Percentiles rank a stretch among this genome's conserved stretches.
These are phyloP conservation scores for Cercophora scortea DNA, from an alignment of 495 filamentous ascomycete genomes.

Conservation along the genomic window DNA sequence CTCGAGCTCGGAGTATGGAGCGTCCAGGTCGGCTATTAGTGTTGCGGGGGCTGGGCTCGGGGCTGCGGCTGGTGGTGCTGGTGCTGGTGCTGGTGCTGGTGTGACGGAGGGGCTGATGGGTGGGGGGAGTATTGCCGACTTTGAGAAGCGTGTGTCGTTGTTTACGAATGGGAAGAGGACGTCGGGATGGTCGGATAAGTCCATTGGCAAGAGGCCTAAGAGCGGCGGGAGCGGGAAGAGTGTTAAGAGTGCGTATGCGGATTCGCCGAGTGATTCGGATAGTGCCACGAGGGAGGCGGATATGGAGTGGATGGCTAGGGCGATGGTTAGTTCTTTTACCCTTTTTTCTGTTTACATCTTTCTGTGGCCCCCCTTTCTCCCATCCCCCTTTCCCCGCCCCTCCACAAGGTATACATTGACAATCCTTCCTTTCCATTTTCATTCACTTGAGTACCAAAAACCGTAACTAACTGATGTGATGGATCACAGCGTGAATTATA, in stretches of 20 bases:
- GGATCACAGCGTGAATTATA: conserved; percentile 14
- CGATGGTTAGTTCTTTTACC: conserved; percentile 11
- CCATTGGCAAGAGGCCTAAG: not conserved
- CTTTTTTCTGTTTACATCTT: not conserved
- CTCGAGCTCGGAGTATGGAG: conserved; percentile 10
- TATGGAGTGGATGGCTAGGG: conserved; percentile 20
- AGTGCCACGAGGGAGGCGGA: conserved; percentile 4
- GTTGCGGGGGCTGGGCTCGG: not conserved
- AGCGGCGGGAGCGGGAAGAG: not conserved
- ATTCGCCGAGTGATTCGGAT: not conserved
- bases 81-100: not conserved
- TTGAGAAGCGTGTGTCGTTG: not conserved
- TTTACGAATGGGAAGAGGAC: not conserved
- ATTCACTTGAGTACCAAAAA: not conserved
- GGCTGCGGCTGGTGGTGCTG: not conserved
- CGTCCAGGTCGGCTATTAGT: not conserved
- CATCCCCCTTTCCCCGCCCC: not conserved
- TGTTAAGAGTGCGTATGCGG: not conserved
- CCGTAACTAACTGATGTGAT: too few relatives aligned
- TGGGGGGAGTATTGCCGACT: not conserved
- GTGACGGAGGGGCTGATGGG: not conserved
- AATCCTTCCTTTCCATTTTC: conserved; percentile 1
- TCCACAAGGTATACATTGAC: not conserved
- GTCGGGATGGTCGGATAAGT: not conserved
- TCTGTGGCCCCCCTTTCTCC: not conserved